Base-by-base conservation (phyloP, 805 yeast genomes). In the Pichia paraexigua region DNA sequence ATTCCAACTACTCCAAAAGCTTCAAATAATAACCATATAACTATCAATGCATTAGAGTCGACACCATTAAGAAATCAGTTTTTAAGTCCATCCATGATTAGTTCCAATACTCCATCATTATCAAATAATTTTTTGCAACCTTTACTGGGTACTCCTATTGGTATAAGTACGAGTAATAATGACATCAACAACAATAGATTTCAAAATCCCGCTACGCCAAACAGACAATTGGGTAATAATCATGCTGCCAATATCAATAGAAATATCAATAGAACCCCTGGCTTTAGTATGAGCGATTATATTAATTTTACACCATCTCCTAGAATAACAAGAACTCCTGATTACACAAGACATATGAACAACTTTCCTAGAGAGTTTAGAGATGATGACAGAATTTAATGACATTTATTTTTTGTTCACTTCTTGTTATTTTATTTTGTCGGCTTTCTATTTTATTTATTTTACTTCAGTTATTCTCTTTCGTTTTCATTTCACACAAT, bases 241-340 rank as follows among this genome's bases (percentile, higher is more conserved):
- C 32, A 20, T 41, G 5, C 21, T 28, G n/a, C 12, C 8, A 28
- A 13, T 9, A 12, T 22, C 13, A 43, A 42, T 40, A 32, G 50
- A 51, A 45, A 46, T 49, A 66, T 76, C 10, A 60, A 59, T 39
- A 66, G 68, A 56, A 84, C 87, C 0, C 85, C 85, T 1, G 85
- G 84, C 2, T 87, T 87, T 70, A 87, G 87, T 65, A 80, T 87
- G 82, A 83, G 80, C 62, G 96, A 87, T 63, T 87, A 86, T 63
- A 85, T 88, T 40, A 85, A 87, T 62, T 83, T 83, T 63, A 82
- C 91, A 1, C 94, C 94, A 3, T 80, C 87, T 11, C 86, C 86
- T 24, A 57, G 71, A n/a, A 64, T 59, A 28, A 52, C 63, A 8
- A 63, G 69, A 43, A 71, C 75, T 0, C 75, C 76, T 3, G 74